These are phyloP conservation scores for Penicillium bovifimosum DNA, from an alignment of 495 filamentous ascomycete species.

Conservation along the genomic window DNA sequence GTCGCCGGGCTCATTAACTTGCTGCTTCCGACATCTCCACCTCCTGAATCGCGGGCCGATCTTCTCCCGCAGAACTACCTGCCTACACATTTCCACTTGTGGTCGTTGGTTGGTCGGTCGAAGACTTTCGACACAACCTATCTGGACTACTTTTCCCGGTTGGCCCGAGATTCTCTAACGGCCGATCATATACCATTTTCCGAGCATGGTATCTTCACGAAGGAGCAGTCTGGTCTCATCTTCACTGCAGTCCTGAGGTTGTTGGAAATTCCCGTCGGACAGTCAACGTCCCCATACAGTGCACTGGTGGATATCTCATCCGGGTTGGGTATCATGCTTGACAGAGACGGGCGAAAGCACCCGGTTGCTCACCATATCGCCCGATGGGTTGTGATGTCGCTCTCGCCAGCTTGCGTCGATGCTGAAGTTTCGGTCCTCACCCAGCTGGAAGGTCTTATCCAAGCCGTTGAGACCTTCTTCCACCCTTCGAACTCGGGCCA, in stretches of 20 bases:
- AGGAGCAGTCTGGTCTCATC: conserved; percentile 85
- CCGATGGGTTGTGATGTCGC: conserved; percentile 89
- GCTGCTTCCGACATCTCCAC: conserved; percentile 78
- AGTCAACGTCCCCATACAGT: conserved; percentile 89
- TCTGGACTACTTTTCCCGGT: conserved; percentile 80
- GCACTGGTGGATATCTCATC: conserved; percentile 71
- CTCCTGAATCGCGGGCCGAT: conserved; percentile 60
- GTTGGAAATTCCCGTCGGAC: conserved; percentile 94
- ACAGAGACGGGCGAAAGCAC: conserved; percentile 88
- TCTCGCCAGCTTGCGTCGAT: conserved; percentile 80
- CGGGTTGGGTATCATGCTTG: conserved; percentile 76
- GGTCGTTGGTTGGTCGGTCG: conserved; percentile 87
- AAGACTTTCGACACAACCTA: conserved; percentile 82
- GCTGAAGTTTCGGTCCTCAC: conserved; percentile 72
- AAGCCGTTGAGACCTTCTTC: conserved; percentile 97
- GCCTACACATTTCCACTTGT: conserved; percentile 91
- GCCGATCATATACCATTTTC: conserved; percentile 74
- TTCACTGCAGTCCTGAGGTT: conserved; percentile 88
- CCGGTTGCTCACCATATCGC: conserved; percentile 87
- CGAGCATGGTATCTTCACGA: conserved; percentile 84
- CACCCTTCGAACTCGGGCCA: conserved; percentile 92
- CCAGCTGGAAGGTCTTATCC: conserved; percentile 86
- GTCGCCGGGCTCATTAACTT: conserved; percentile 81
- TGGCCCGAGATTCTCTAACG: conserved; percentile 74
- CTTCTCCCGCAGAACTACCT: conserved; percentile 79